A percentile compares a stretch with the other conserved stretches of the same genome.
Evolutionary conservation across 768 basidiomycete genomes (phyloP).

Genomic region (Macrocybe gigantea): DNA sequence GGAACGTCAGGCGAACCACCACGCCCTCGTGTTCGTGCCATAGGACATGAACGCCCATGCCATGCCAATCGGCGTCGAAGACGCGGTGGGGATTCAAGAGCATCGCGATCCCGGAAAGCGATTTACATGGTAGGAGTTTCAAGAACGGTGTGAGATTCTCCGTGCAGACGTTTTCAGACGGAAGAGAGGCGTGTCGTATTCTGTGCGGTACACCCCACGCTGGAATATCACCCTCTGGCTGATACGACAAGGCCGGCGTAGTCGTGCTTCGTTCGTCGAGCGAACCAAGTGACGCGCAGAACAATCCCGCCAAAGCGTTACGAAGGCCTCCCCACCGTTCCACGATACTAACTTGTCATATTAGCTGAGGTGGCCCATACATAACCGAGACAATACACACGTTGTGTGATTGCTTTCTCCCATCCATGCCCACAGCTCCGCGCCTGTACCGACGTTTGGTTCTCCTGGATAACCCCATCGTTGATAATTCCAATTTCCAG

Average conservation of each 20-base stretch:
- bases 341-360: constrained; percentile 45
- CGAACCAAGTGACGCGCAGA: constrained; percentile 87
- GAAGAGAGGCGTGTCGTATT: constrained; percentile 71
- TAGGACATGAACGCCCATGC: constrained; percentile 72
- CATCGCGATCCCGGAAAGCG: constrained; percentile 74
- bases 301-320: constrained; percentile 87
- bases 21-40: constrained; percentile 54
- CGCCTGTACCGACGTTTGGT: constrained; percentile 74
- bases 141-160: constrained; percentile 97
- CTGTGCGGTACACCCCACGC: constrained; percentile 40
- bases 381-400: constrained; percentile 25
- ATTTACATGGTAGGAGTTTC: constrained; percentile 91
- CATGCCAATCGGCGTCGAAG: constrained; percentile 92
- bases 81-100: constrained; percentile 81
- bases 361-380: neutral
- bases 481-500: constrained; percentile 88
- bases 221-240: constrained; percentile 53
- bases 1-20: constrained; percentile 62
- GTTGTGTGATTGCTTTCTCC: constrained; percentile 50
- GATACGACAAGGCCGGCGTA: constrained; percentile 54
- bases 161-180: constrained; percentile 90
- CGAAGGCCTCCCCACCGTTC: constrained; percentile 80
- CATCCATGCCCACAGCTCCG: constrained; percentile 92
- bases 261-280: constrained; percentile 74
- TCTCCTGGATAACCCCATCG: constrained; percentile 81